Conservation (phyloP, 495 filamentous ascomycete genomes). For the Penicillium manginii region DNA sequence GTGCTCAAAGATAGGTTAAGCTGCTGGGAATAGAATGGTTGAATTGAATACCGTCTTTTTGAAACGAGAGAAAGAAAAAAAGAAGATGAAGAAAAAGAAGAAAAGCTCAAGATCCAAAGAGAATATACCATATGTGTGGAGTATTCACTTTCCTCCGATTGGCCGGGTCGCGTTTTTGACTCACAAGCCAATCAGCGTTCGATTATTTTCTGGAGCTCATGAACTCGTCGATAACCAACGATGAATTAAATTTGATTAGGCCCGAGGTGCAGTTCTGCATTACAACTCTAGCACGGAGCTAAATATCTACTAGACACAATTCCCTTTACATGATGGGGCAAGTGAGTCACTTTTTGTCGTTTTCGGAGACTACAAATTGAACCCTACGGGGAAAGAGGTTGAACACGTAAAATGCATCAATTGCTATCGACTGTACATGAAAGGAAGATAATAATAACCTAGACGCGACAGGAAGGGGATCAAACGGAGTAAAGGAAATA, state of each 20-base stretch:
- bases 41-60: neutral
- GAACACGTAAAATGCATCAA: slow-evolving; percentile 39
- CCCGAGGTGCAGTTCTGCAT: neutral
- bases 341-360: no score
- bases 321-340: no score
- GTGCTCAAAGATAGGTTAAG: neutral
- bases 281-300: no score
- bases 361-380: neutral
- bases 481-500: slow-evolving; percentile 28
- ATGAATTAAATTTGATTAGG: neutral
- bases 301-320: no score
- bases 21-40: neutral
- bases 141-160: neutral
- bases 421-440: slow-evolving; percentile 42
- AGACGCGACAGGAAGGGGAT: slow-evolving; percentile 39
- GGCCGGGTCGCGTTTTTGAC: neutral
- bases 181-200: slow-evolving; percentile 1
- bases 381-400: slow-evolving; percentile 14
- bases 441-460: slow-evolving; percentile 30
- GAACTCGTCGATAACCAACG: neutral
- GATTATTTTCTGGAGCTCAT: neutral
- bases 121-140: neutral
- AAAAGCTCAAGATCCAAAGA: neutral
- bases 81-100: neutral
- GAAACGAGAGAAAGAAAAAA: neutral